Evolutionary conservation across 805 yeast species (phyloP).

Genomic region (Allodekkera sacchari): DNA sequence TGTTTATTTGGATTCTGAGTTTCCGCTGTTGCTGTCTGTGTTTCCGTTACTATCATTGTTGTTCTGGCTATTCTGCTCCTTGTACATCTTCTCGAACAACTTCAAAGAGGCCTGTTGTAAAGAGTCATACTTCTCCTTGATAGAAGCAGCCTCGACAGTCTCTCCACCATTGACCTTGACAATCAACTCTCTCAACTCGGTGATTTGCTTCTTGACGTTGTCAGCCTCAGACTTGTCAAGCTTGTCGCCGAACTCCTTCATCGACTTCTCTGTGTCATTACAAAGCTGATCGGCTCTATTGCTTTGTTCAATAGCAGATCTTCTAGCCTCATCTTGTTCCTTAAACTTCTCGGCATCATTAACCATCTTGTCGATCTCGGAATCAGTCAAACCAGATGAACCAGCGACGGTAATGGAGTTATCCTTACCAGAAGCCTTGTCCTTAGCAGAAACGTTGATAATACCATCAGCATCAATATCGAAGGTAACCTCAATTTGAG

Average conservation of each 20-base stretch:
- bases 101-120: constrained; percentile 69
- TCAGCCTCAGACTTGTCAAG: constrained; percentile 42
- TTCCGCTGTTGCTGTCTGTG: too few species aligned
- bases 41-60: constrained; percentile 1
- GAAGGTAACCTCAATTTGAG: constrained; percentile 89
- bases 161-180: constrained; percentile 51
- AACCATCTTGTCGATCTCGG: constrained; percentile 55
- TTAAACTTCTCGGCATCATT: constrained; percentile 59
- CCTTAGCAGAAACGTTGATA: constrained; percentile 74
- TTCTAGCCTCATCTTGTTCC: constrained; percentile 49
- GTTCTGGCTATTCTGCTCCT: constrained; percentile 21
- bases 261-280: constrained; percentile 82
- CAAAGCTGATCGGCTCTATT: constrained; percentile 71
- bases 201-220: constrained; percentile 44
- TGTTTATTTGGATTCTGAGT: too few species aligned
- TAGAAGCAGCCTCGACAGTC: constrained; percentile 40
- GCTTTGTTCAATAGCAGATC: constrained; percentile 61
- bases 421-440: constrained; percentile 69
- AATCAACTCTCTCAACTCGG: constrained; percentile 54
- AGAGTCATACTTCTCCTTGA: constrained; percentile 68
- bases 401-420: constrained; percentile 69
- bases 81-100: constrained; percentile 64
- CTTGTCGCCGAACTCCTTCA: constrained; percentile 65
- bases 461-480: constrained; percentile 96
- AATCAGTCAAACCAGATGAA: constrained; percentile 59